Percentiles rank a stretch among this genome's conserved stretches.
These are phyloP conservation scores for Dittrichia graveolens DNA, from an alignment of 129 eudicot species.

Conservation along the genomic window DNA sequence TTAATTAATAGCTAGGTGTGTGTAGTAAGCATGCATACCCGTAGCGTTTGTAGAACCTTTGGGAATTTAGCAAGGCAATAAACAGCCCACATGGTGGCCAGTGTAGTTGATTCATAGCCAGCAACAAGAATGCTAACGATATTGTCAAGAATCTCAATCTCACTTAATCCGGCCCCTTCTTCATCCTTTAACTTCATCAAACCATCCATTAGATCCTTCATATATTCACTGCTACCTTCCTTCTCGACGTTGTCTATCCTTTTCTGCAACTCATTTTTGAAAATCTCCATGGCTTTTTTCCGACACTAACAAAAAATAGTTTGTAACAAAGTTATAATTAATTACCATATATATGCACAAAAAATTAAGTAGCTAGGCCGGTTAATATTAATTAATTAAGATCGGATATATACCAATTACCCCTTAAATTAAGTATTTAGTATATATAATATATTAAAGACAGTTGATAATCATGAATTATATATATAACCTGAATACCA, in stretches of 20 bases:
- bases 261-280: conserved; percentile 53
- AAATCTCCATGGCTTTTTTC: conserved; percentile 34
- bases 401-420: too few relatives aligned
- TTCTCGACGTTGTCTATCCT: conserved; percentile 38
- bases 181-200: conserved; percentile 59
- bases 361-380: too few relatives aligned
- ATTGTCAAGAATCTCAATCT: conserved; percentile 59
- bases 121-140: conserved; percentile 44
- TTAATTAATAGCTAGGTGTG: background rate
- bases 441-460: too few relatives aligned
- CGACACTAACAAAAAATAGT: conserved; percentile 45
- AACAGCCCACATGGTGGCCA: conserved; percentile 53
- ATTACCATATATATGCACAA: too few relatives aligned
- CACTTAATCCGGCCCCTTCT: conserved; percentile 49
- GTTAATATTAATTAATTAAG: too few relatives aligned
- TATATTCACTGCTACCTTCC: background rate
- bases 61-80: conserved; percentile 64
- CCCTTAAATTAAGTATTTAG: too few relatives aligned
- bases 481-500: conserved; percentile 41
- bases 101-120: conserved; percentile 47
- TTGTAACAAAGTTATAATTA: too few relatives aligned
- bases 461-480: too few relatives aligned
- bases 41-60: conserved; percentile 60
- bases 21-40: conserved; percentile 37
- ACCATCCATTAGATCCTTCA: conserved; percentile 55